A percentile compares a stretch with the other conserved stretches of the same genome.
Evolutionary conservation across 1,284 basidiomycete species (phyloP).

Genomic region (Schizophyllum amplum): DNA sequence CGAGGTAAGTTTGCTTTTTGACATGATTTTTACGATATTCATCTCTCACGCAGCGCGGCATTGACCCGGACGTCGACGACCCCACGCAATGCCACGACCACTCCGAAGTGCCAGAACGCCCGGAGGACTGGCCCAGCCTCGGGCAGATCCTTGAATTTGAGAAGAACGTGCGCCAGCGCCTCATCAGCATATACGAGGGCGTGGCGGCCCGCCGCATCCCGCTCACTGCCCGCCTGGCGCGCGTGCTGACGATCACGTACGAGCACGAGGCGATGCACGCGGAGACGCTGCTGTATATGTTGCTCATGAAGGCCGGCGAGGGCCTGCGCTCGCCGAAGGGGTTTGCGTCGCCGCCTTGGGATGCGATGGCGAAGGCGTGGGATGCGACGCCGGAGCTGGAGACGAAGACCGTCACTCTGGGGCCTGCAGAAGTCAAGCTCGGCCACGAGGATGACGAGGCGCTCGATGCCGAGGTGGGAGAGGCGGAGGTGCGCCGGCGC

Average conservation of each 20-base stretch:
- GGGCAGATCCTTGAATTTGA: conserved; percentile 74
- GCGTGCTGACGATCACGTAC: conserved; percentile 83
- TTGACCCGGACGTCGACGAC: conserved; percentile 92
- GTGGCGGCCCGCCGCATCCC: conserved; percentile 48
- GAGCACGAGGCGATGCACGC: conserved; percentile 86
- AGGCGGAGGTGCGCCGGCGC: conserved; percentile 38
- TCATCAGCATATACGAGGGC: conserved; percentile 68
- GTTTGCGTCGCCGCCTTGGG: conserved; percentile 74
- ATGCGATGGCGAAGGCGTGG: conserved; percentile 61
- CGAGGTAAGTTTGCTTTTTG: conserved; percentile 42
- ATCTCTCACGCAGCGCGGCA: conserved; percentile 63
- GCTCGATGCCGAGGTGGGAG: conserved; percentile 43
- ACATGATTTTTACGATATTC: neutral
- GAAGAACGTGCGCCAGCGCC: conserved; percentile 61
- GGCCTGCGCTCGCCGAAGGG: conserved; percentile 75
- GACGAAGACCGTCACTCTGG: conserved; percentile 44
- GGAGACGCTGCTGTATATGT: conserved; percentile 94
- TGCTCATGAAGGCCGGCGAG: conserved; percentile 70
- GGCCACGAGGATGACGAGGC: conserved; percentile 84
- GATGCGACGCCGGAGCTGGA: conserved; percentile 36
- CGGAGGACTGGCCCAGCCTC: conserved; percentile 85
- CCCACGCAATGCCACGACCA: conserved; percentile 81
- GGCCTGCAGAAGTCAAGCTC: conserved; percentile 52
- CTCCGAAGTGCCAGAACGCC: conserved; percentile 75
- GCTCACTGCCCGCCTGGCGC: conserved; percentile 62